Base-by-base conservation (phyloP, 2,329 filamentous ascomycete genomes). In the Monosporascus sp. region DNA sequence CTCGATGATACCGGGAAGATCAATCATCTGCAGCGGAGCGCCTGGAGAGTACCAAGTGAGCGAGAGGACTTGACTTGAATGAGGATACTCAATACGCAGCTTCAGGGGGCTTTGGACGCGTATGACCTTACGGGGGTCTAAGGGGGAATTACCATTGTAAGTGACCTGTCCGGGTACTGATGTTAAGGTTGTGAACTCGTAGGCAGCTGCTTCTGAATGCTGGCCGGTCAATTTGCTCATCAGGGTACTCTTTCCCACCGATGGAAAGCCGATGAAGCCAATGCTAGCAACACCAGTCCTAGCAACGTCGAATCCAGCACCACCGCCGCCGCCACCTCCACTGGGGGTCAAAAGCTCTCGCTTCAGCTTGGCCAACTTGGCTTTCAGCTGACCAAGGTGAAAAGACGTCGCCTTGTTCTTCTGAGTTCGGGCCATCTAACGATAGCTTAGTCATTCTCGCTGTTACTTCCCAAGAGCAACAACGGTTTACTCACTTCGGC, bases 141-240 rank as follows among this genome's bases (percentile, higher is more conserved):
- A 5, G 14, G 27, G 41, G 41, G 24, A 27, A 22, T 26, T 69
- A 81, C 80, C 94, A 68, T 99, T 97, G 76, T 97, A 97, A 64
- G 88, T 76, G 57, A 99, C 91, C 76, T 97, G 94, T 51, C 94
- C 94, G 43, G 94, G 94, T 48, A 99, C 94, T 46, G 93, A 97
- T 37, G 94, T 99, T 71, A 99, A 81, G 52, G 94, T 99, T 61
- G 94, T 99, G 78, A 99, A 99, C 71, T 99, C 94, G 75, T 99
- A 99, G 50, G 93, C 94, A 19, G 94, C 94, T 52, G 86, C 93
- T 79, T 99, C 94, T 2, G 93, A 97, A 71, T 99, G 93, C 74
- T 97, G 93, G 50, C 94, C 94, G 44, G 94, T 99, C 69, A 99
- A 76, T 67, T 80, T 85, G 70, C 87, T 96, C 92, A 99, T 97